Evolutionary conservation across 805 yeast genomes (phyloP).

Genomic region (Wickerhamiella sorbophila): DNA sequence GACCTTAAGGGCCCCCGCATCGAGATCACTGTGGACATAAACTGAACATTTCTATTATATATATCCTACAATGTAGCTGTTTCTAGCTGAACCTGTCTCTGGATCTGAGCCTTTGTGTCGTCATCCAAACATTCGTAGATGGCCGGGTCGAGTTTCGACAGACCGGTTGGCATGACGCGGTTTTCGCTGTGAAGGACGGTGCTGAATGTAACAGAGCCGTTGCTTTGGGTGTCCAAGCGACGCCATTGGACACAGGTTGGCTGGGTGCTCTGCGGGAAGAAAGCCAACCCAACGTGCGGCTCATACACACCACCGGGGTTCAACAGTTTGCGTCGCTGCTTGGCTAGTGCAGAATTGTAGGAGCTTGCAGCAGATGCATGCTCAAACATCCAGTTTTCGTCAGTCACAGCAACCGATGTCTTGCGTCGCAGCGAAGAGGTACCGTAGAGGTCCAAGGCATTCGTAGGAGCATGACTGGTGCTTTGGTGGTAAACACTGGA

Average conservation of each 20-base stretch:
- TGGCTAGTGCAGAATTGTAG: conserved; percentile 48
- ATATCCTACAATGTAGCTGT: conserved; percentile 19
- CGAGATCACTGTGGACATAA: conserved; percentile 20
- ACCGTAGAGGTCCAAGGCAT: conserved; percentile 3
- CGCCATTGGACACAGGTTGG: conserved; percentile 34
- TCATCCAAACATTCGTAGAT: conserved; percentile 37
- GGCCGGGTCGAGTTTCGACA: conserved; percentile 41
- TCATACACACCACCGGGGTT: conserved; percentile 50
- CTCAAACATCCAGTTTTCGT: conserved; percentile 72
- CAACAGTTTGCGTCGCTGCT: conserved; percentile 38
- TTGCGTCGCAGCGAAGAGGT: conserved; percentile 18
- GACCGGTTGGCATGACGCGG: conserved; percentile 46
- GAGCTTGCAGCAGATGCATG: conserved; percentile 67
- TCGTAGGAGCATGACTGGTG: conserved; percentile 7
- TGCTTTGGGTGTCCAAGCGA: conserved; percentile 4
- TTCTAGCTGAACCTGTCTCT: conserved; percentile 10
- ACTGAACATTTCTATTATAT: not conserved
- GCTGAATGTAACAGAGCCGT: not conserved
- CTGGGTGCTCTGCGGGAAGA: conserved; percentile 64
- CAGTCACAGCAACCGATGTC: conserved; percentile 22
- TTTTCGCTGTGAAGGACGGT: conserved; percentile 28
- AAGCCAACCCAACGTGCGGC: conserved; percentile 68
- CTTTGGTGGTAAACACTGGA: conserved; percentile 29
- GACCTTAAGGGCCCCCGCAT: conserved; percentile 25
- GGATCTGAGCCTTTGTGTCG: conserved; percentile 43